Conservation (phyloP, 768 basidiomycete genomes). For the Podaxis sp. region DNA sequence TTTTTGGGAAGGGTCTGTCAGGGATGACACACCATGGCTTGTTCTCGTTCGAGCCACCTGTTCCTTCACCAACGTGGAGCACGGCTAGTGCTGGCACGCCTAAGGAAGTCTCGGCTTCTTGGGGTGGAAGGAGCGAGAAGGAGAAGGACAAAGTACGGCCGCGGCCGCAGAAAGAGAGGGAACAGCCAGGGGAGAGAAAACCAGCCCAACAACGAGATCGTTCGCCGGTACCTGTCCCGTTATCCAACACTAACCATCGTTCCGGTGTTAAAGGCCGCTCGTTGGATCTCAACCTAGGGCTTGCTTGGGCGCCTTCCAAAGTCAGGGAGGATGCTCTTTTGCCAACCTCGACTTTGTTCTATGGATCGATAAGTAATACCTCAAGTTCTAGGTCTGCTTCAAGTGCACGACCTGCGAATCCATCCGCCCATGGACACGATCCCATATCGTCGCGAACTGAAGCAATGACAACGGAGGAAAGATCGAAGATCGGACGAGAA, state of each 20-base stretch:
- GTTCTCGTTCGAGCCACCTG: slow-evolving; percentile 67
- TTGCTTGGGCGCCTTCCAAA: slow-evolving; percentile 69
- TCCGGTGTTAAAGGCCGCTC: slow-evolving; percentile 62
- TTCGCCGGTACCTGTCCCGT: slow-evolving; percentile 26
- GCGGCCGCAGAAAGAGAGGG: slow-evolving; percentile 23
- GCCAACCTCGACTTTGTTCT: slow-evolving; percentile 38
- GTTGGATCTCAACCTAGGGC: slow-evolving; percentile 63
- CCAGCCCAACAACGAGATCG: slow-evolving; percentile 12
- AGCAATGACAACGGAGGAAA: slow-evolving; percentile 20
- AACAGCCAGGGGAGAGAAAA: slow-evolving; percentile 22
- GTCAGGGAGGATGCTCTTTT: slow-evolving; percentile 65
- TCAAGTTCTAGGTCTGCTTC: slow-evolving; percentile 24
- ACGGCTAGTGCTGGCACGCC: slow-evolving; percentile 27
- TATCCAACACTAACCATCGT: slow-evolving; percentile 30
- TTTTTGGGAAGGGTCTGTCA: slow-evolving; percentile 19
- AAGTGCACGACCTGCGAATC: slow-evolving; percentile 19
- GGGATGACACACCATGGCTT: slow-evolving; percentile 47
- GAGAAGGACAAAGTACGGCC: slow-evolving; percentile 25
- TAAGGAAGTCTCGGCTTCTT: slow-evolving; percentile 20
- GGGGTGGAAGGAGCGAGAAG: slow-evolving; percentile 22
- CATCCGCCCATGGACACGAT: slow-evolving; percentile 18
- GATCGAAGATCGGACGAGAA: slow-evolving; percentile 37
- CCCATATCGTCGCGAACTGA: slow-evolving; percentile 14
- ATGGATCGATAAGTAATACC: slow-evolving; percentile 27
- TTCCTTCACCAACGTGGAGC: slow-evolving; percentile 44